Conservation (phyloP, 78 protist genomes). For the Blattamonas nauphoetae region DNA sequence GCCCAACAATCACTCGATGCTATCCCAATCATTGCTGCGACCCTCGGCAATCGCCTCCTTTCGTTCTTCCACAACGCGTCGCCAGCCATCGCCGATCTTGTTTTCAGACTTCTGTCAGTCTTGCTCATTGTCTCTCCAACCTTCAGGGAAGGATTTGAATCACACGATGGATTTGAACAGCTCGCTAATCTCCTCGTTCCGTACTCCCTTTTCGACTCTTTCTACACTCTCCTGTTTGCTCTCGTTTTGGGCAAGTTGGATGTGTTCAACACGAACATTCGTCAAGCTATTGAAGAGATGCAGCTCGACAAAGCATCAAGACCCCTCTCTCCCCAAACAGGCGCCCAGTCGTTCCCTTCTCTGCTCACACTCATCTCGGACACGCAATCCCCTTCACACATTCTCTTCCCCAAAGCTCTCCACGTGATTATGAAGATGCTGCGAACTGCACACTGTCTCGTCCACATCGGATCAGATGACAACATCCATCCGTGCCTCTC, state of each 20-base stretch:
- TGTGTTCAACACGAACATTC: too few relatives aligned
- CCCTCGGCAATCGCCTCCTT: background rate
- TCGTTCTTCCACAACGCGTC: background rate
- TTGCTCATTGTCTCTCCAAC: background rate
- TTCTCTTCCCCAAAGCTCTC: background rate
- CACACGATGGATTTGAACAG: background rate
- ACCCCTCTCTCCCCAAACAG: too few relatives aligned
- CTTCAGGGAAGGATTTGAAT: background rate
- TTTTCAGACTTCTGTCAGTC: background rate
- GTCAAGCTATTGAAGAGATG: too few relatives aligned
- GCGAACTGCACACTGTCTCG: background rate
- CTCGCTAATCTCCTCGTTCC: background rate
- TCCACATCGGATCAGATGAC: background rate
- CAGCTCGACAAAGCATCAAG: too few relatives aligned
- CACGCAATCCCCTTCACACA: too few relatives aligned
- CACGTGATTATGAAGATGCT: background rate
- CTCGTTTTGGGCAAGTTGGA: background rate
- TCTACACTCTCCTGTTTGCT: background rate
- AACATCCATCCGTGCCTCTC: too few relatives aligned
- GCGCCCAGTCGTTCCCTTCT: too few relatives aligned
- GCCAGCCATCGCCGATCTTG: background rate
- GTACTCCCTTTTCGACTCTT: background rate
- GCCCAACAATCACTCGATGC: too few relatives aligned
- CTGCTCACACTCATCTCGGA: too few relatives aligned
- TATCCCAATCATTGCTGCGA: background rate